phyloP scores from a whole-genome alignment of 2,329 filamentous ascomycete genomes.

The Alternaria consortialis region DNA sequence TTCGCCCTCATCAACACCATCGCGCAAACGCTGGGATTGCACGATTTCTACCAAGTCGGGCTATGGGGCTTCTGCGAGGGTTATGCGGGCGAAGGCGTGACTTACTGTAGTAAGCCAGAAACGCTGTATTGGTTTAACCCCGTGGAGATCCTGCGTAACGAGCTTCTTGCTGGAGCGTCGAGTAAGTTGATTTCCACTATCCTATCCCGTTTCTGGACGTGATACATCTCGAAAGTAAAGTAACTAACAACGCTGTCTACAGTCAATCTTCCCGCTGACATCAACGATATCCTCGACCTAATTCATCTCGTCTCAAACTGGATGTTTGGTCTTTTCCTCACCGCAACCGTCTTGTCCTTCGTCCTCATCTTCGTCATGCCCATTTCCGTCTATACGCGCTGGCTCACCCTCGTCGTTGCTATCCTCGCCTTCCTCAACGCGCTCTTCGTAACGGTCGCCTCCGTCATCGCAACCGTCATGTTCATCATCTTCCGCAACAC shows the following conservation, averaged over 20 bases:
- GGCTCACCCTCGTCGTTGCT: conserved; percentile 71
- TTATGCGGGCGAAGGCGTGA: conserved; percentile 77
- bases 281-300: conserved; percentile 76
- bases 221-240: background rate
- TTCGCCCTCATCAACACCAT: conserved; percentile 84
- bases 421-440: conserved; percentile 73
- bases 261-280: conserved; percentile 79
- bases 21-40: conserved; percentile 82
- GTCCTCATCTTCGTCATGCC: conserved; percentile 73
- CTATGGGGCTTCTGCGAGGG: conserved; percentile 94
- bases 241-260: conserved; percentile 14
- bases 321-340: conserved; percentile 91
- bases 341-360: conserved; percentile 73
- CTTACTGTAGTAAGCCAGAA: conserved; percentile 74
- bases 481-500: conserved; percentile 82
- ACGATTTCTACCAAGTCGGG: conserved; percentile 94
- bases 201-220: background rate
- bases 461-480: conserved; percentile 82
- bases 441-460: conserved; percentile 73
- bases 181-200: conserved; percentile 58
- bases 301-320: conserved; percentile 77
- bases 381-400: conserved; percentile 62
- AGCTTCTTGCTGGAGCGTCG: conserved; percentile 82
- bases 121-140: conserved; percentile 91
- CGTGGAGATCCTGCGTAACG: conserved; percentile 78